Base-by-base conservation (phyloP, 2,329 filamentous ascomycete genomes). In the Neurospora crassa region DNA sequence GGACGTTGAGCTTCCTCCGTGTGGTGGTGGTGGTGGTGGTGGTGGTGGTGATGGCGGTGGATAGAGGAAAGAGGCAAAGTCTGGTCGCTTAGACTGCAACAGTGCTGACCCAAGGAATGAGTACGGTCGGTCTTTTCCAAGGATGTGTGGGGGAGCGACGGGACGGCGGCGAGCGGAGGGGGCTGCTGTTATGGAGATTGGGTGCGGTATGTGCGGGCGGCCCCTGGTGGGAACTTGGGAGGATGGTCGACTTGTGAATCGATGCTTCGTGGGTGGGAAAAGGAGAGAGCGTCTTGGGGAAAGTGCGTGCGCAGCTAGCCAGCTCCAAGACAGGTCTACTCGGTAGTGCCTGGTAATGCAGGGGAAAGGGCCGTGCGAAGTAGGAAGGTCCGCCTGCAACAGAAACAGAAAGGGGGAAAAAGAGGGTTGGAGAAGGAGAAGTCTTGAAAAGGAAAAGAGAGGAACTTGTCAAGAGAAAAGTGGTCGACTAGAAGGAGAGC, bases 401-500 rank as follows among this genome's bases (percentile, higher is more conserved):
- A 77, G 76, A 76, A 76, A 76, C 74, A 75, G 76, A 75, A 76
- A 75, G 72, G 74, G 74, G 74, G 74, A 75, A 75, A 77, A 78
- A 78, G 77, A 79, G 77, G 79, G 78, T 78, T 75, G 76, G 78
- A 79, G 79, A 79, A 81, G 77, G 80, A 80, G 78, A 63, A 80
- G 79, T 82, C 79, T 81, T 80, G 80, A 79, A 79, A 75, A 79
- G 76, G 79, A 79, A 76, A 79, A 74, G 75, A 74, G 76, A 77
- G 79, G 53, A 63, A 63, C 18, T 77, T 77, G 76, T 78, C 79
- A 79, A 79, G 81, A 79, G 81, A 77, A 80, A 78, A 63, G 80
- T 79, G 82, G 79, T 81, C 80, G 79, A 79, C 79, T 11, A 75
- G 79, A 76, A 78, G 79, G 79, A 74, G 78, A 76, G 77, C 75